Evolutionary conservation across 768 basidiomycete genomes (phyloP).

Genomic region (Leccinum subtestaceum): DNA sequence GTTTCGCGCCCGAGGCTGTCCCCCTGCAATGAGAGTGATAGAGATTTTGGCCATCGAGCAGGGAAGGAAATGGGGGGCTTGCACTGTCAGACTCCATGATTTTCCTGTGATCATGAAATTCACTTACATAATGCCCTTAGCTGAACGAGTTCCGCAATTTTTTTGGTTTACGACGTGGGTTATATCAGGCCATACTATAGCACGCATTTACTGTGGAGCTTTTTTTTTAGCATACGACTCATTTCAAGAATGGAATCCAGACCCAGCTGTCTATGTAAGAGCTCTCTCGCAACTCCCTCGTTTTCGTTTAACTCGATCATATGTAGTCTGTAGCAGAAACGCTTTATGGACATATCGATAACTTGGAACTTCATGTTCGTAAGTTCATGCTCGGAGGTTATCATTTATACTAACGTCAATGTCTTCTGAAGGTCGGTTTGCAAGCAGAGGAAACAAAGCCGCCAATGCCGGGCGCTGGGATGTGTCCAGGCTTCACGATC

Average conservation of each 20-base stretch:
- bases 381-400: background rate
- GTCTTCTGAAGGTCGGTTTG: slow-evolving; percentile 48
- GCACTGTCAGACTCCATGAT: slow-evolving; percentile 48
- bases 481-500: slow-evolving; percentile 82
- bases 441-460: slow-evolving; percentile 72
- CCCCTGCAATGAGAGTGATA: slow-evolving; percentile 59
- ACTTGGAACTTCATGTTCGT: slow-evolving; percentile 73
- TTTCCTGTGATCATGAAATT: background rate
- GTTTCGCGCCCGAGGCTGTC: slow-evolving; percentile 65
- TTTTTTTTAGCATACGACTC: slow-evolving; percentile 47
- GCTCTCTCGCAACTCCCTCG: background rate
- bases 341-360: slow-evolving; percentile 71
- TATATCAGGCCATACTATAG: background rate
- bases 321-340: slow-evolving; percentile 56
- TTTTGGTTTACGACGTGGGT: slow-evolving; percentile 64
- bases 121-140: slow-evolving; percentile 24
- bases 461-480: slow-evolving; percentile 63
- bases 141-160: slow-evolving; percentile 74
- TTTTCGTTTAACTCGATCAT: background rate
- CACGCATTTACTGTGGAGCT: slow-evolving; percentile 3
- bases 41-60: slow-evolving; percentile 71
- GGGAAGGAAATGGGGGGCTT: slow-evolving; percentile 66
- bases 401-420: background rate
- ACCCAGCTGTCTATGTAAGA: slow-evolving; percentile 53
- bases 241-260: slow-evolving; percentile 74